Evolutionary conservation across 2,329 filamentous ascomycete genomes (phyloP).

Genomic region (Arachnomyces sp.): DNA sequence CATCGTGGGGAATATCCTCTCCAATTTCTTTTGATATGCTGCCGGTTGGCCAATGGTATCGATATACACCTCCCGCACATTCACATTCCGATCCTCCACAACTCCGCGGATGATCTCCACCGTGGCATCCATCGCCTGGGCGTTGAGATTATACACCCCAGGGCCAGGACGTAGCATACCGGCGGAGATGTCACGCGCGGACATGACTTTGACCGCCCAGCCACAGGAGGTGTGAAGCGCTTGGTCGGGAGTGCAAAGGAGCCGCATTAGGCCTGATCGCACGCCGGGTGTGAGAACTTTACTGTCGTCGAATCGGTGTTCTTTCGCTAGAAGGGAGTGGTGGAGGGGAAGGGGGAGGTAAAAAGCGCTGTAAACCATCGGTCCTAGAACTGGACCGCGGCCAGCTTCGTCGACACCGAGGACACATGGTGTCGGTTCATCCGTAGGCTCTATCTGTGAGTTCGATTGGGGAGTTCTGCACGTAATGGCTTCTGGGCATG

Average conservation of each 20-base stretch:
- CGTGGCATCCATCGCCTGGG: slow-evolving; percentile 89
- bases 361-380: slow-evolving; percentile 62
- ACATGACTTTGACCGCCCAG: slow-evolving; percentile 75
- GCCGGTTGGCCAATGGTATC: slow-evolving; percentile 84
- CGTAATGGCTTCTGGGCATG: slow-evolving; percentile 55
- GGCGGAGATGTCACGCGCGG: slow-evolving; percentile 71
- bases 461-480: slow-evolving; percentile 26
- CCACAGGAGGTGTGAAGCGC: slow-evolving; percentile 60
- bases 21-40: slow-evolving; percentile 74
- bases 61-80: slow-evolving; percentile 83
- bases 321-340: slow-evolving; percentile 64
- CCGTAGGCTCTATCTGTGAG: slow-evolving; percentile 22
- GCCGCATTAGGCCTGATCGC: slow-evolving; percentile 62
- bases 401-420: slow-evolving; percentile 92
- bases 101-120: slow-evolving; percentile 72
- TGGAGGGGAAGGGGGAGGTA: slow-evolving; percentile 59
- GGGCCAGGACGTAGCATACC: slow-evolving; percentile 58
- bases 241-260: slow-evolving; percentile 58
- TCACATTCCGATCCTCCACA: slow-evolving; percentile 61
- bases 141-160: slow-evolving; percentile 77
- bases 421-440: slow-evolving; percentile 54
- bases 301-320: slow-evolving; percentile 88
- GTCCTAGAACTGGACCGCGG: slow-evolving; percentile 80
- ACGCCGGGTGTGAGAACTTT: slow-evolving; percentile 80
- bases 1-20: slow-evolving; percentile 70